Evolutionary conservation across 2,329 filamentous ascomycete species (phyloP).

Genomic region (Knufia petricola): DNA sequence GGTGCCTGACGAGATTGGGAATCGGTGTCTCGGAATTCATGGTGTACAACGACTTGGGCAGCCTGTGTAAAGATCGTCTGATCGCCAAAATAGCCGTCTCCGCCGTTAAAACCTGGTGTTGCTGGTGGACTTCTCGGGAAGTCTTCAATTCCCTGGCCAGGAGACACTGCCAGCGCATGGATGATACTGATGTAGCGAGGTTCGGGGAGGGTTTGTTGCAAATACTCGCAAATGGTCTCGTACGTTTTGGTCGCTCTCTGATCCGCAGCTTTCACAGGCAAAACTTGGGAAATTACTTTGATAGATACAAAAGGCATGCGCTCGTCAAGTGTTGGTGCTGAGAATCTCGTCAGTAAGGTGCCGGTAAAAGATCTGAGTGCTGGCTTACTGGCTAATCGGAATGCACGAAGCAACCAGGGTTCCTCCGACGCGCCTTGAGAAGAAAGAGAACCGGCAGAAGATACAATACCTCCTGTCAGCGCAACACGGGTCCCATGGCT

Average conservation of each 20-base stretch:
- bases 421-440: neutral
- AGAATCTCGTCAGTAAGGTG: neutral
- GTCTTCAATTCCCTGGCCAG: constrained; percentile 44
- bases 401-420: constrained; percentile 4
- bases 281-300: constrained; percentile 7
- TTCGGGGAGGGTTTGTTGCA: constrained; percentile 3
- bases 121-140: constrained; percentile 54
- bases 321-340: neutral
- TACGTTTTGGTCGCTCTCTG: constrained; percentile 6
- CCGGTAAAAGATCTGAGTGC: neutral
- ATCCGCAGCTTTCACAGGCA: constrained; percentile 4
- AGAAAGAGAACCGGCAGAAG: neutral
- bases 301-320: neutral
- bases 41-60: constrained; percentile 49
- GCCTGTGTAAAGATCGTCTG: constrained; percentile 52
- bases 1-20: neutral
- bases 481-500: neutral
- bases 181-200: constrained; percentile 54
- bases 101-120: constrained; percentile 42
- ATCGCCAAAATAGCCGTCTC: constrained; percentile 50
- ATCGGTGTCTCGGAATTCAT: constrained; percentile 40
- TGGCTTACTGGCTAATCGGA: constrained; percentile 5
- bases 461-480: neutral
- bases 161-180: constrained; percentile 49
- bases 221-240: constrained; percentile 6